Conservation (phyloP, 2,329 filamentous ascomycete species). For the Penicillium corylophilum region DNA sequence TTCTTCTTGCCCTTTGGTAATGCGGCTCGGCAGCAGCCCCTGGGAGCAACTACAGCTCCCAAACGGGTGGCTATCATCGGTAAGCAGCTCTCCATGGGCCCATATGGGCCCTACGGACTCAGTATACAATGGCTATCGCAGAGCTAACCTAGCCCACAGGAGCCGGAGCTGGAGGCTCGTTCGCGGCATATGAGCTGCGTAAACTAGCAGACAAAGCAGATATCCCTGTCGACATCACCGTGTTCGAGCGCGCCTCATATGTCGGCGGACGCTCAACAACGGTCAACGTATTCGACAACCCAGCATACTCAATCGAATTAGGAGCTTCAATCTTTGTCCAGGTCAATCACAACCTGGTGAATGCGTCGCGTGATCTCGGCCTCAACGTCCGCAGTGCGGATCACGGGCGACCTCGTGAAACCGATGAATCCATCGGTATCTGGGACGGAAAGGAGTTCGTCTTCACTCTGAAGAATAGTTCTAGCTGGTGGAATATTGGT, state of each 20-base stretch:
- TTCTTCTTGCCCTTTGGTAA: conserved; percentile 19
- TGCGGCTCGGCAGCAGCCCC: conserved; percentile 26
- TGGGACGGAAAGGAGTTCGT: conserved; percentile 82
- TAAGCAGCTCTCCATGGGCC: conserved; percentile 11
- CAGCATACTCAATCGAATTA: conserved; percentile 71
- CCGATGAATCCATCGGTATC: conserved; percentile 63
- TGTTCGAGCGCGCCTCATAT: conserved; percentile 77
- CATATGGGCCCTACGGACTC: not conserved
- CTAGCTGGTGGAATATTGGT: conserved; percentile 75
- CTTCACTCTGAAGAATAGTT: conserved; percentile 60
- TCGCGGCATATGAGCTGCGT: conserved; percentile 77
- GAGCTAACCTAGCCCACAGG: conserved; percentile 52
- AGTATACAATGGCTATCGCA: not conserved
- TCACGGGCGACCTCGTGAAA: conserved; percentile 48
- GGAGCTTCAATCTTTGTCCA: conserved; percentile 90
- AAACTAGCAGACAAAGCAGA: conserved; percentile 64
- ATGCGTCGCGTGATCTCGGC: conserved; percentile 69
- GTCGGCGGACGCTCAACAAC: conserved; percentile 87
- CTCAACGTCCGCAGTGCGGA: conserved; percentile 56
- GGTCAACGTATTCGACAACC: conserved; percentile 70
- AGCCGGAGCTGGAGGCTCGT: conserved; percentile 84
- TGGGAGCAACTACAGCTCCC: conserved; percentile 16
- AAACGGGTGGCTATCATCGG: conserved; percentile 40
- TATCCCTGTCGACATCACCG: conserved; percentile 72
- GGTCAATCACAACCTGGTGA: conserved; percentile 77